Percentiles rank a stretch among this genome's conserved stretches.
Conservation (phyloP, 2,329 filamentous ascomycete species). For the Ascochyta koolunga region DNA sequence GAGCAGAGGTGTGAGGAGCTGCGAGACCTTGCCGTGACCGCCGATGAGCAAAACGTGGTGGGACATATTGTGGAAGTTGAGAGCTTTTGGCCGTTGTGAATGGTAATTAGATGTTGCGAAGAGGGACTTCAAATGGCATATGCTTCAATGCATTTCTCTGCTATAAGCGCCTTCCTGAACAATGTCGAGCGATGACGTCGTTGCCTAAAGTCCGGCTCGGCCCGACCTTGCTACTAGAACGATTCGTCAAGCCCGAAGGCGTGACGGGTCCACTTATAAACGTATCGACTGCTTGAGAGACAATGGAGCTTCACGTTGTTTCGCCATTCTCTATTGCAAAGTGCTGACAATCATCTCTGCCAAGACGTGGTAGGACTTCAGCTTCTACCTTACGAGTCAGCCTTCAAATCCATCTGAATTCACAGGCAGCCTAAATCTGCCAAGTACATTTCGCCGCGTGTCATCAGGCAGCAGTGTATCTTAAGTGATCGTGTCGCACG, state of each 20-base stretch:
- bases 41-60: conserved; percentile 71
- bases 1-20: conserved; percentile 76
- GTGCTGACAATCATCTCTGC: background rate
- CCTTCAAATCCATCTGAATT: no score
- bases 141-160: background rate
- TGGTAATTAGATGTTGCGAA: background rate
- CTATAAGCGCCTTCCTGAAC: conserved; percentile 12
- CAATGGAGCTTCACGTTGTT: background rate
- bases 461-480: conserved; percentile 2
- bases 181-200: conserved; percentile 14
- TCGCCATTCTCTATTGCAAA: background rate
- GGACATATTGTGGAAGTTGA: conserved; percentile 26
- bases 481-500: background rate
- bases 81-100: background rate
- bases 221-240: background rate
- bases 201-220: conserved; percentile 4
- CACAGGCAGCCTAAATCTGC: no score
- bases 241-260: conserved; percentile 4
- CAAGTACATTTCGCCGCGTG: background rate
- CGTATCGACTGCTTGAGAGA: conserved; percentile 10
- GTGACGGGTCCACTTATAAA: conserved; percentile 11
- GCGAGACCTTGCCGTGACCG: conserved; percentile 80
- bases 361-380: background rate
- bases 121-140: background rate
- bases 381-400: background rate